Percentiles rank a stretch among this genome's conserved stretches.
Conservation (phyloP, 208 protist species). For the Leishmania arabica region DNA sequence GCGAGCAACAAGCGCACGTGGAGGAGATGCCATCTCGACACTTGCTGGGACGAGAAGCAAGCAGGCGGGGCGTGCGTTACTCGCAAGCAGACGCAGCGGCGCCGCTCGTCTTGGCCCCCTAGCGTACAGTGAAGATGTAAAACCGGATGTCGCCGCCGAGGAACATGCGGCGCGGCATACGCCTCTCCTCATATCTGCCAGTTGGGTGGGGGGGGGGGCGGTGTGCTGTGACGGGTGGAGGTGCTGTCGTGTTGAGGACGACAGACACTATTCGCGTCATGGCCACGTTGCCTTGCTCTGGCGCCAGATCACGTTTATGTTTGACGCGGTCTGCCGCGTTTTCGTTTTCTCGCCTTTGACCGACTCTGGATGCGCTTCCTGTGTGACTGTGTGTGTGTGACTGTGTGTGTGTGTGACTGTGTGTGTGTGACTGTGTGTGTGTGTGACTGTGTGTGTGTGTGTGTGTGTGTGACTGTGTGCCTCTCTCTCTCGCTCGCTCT, state of each 20-base stretch:
- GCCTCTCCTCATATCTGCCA: not conserved
- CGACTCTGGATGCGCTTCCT: not conserved
- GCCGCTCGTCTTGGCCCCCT: not conserved
- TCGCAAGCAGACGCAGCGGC: not conserved
- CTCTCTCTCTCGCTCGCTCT: not conserved
- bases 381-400: not conserved
- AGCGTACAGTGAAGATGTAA: not conserved
- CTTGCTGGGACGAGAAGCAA: not conserved
- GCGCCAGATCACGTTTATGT: not conserved
- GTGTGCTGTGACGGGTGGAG: not conserved
- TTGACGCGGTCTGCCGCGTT: not conserved
- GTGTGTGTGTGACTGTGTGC: not conserved
- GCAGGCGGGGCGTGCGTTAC: not conserved
- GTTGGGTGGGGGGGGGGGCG: not conserved
- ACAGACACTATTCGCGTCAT: not conserved
- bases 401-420: not conserved
- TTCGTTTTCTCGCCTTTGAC: not conserved
- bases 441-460: conserved; percentile 1
- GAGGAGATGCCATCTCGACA: not conserved
- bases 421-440: not conserved
- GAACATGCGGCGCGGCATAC: not conserved
- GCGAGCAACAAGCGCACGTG: not conserved
- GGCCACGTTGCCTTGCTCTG: not conserved
- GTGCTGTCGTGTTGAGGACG: not conserved
- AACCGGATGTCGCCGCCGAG: not conserved